These are phyloP conservation scores for Bipolaris victoriae DNA, from an alignment of 2,329 filamentous ascomycete species.

Conservation along the genomic window DNA sequence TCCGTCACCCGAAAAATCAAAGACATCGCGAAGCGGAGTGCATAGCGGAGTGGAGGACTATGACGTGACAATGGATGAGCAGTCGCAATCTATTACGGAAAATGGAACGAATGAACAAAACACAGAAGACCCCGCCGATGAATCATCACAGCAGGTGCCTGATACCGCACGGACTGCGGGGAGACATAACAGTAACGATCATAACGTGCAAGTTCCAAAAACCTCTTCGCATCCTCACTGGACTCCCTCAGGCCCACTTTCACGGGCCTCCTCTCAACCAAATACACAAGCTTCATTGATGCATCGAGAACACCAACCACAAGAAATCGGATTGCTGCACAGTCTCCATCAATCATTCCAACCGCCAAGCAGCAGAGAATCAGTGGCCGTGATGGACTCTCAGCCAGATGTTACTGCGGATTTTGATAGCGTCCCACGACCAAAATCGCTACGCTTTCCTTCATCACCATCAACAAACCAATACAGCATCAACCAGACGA, in stretches of 20 bases:
- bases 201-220: constrained; percentile 45
- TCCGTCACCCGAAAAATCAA: constrained; percentile 36
- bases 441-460: constrained; percentile 39
- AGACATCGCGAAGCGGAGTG: constrained; percentile 1
- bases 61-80: constrained; percentile 31
- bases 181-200: constrained; percentile 25
- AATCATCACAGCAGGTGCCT: constrained; percentile 32
- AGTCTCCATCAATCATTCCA: constrained; percentile 18
- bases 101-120: constrained; percentile 23
- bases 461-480: constrained; percentile 47
- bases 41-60: constrained; percentile 26
- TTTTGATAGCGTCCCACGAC: constrained; percentile 34
- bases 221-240: constrained; percentile 46
- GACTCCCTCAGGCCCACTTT: constrained; percentile 30
- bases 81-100: constrained; percentile 19
- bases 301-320: constrained; percentile 28
- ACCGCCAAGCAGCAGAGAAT: constrained; percentile 42
- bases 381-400: constrained; percentile 54
- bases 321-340: constrained; percentile 26
- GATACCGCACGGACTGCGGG: constrained; percentile 20
- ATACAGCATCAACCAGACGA: constrained; percentile 48
- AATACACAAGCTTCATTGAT: constrained; percentile 29
- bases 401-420: constrained; percentile 46
- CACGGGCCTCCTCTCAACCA: constrained; percentile 27
- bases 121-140: constrained; percentile 42